Evolutionary conservation across 768 basidiomycete genomes (phyloP).

Genomic region (Boletus subparvulus): DNA sequence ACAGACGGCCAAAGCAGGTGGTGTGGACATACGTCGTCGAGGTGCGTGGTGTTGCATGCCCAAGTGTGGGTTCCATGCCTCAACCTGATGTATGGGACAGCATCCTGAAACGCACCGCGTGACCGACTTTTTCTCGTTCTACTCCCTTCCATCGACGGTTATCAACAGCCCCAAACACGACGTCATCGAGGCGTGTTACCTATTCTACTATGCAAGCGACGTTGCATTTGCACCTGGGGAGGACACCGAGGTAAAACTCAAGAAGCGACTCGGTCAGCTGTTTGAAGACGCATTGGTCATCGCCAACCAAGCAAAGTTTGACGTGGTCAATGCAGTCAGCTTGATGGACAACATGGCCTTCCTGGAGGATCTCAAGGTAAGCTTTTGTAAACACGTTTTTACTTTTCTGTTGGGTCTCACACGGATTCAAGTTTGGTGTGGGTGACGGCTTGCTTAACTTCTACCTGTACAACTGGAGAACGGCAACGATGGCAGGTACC

Average conservation of each 20-base stretch:
- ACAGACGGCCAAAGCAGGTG: slow-evolving; percentile 74
- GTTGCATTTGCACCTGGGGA: slow-evolving; percentile 60
- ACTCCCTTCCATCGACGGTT: slow-evolving; percentile 92
- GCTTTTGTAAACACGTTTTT: slow-evolving; percentile 11
- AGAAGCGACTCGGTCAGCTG: slow-evolving; percentile 67
- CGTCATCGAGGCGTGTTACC: slow-evolving; percentile 86
- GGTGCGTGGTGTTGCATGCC: slow-evolving; percentile 43
- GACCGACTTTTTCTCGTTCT: slow-evolving; percentile 97
- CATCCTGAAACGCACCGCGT: slow-evolving; percentile 78
- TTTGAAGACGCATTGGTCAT: slow-evolving; percentile 79
- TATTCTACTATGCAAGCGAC: slow-evolving; percentile 93
- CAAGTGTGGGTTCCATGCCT: not conserved
- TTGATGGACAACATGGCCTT: slow-evolving; percentile 91
- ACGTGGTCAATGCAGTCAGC: slow-evolving; percentile 95
- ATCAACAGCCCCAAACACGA: slow-evolving; percentile 73
- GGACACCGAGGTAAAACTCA: slow-evolving; percentile 62
- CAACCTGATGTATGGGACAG: slow-evolving; percentile 40
- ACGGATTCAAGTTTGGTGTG: slow-evolving; percentile 68
- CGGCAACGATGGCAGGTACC: slow-evolving; percentile 73
- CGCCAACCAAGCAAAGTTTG: slow-evolving; percentile 84
- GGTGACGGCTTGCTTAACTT: slow-evolving; percentile 92
- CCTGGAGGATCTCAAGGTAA: slow-evolving; percentile 79
- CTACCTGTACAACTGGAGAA: slow-evolving; percentile 96
- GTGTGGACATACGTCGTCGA: slow-evolving; percentile 97
- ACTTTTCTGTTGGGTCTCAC: slow-evolving; percentile 3